phyloP scores from a whole-genome alignment of 2,329 filamentous ascomycete genomes.

The Colletotrichum noveboracense region DNA sequence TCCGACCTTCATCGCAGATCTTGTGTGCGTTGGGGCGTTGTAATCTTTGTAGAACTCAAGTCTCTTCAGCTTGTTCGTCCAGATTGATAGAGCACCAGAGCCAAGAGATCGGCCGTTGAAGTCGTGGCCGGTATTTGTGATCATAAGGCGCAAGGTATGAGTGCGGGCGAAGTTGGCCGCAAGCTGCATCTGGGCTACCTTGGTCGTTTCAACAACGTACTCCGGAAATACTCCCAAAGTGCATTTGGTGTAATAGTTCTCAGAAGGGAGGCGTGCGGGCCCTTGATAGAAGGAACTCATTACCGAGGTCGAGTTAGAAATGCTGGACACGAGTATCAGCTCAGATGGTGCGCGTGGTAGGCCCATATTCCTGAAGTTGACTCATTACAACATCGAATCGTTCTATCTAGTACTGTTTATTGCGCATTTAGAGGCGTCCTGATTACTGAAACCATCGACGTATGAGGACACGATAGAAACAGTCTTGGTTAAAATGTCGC shows the following conservation, averaged over 20 bases:
- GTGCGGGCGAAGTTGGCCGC: slow-evolving; percentile 52
- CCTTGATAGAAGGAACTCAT: slow-evolving; percentile 25
- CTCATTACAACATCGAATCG: not conserved
- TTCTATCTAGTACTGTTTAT: slow-evolving; percentile 21
- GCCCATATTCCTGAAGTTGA: too few relatives aligned
- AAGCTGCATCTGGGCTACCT: slow-evolving; percentile 44
- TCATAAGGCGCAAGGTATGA: slow-evolving; percentile 51
- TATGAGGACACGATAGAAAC: slow-evolving; percentile 33
- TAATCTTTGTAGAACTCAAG: slow-evolving; percentile 44
- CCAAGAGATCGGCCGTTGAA: slow-evolving; percentile 39
- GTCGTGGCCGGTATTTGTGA: slow-evolving; percentile 47
- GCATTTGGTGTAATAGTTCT: not conserved
- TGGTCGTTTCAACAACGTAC: not conserved
- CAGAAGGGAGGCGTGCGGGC: not conserved
- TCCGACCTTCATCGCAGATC: slow-evolving; percentile 56
- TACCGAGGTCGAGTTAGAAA: slow-evolving; percentile 27
- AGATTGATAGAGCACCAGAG: slow-evolving; percentile 37
- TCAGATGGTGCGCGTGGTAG: slow-evolving; percentile 12
- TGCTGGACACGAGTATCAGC: slow-evolving; percentile 3
- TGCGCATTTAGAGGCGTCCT: slow-evolving; percentile 30
- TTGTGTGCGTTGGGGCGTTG: slow-evolving; percentile 44
- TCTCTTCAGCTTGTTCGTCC: slow-evolving; percentile 43
- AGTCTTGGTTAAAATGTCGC: slow-evolving; percentile 31
- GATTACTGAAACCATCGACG: slow-evolving; percentile 30
- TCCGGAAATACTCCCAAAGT: not conserved